These are phyloP conservation scores for Selaginella tamariscina DNA, from an alignment of 75 land plant species.

Conservation along the genomic window DNA sequence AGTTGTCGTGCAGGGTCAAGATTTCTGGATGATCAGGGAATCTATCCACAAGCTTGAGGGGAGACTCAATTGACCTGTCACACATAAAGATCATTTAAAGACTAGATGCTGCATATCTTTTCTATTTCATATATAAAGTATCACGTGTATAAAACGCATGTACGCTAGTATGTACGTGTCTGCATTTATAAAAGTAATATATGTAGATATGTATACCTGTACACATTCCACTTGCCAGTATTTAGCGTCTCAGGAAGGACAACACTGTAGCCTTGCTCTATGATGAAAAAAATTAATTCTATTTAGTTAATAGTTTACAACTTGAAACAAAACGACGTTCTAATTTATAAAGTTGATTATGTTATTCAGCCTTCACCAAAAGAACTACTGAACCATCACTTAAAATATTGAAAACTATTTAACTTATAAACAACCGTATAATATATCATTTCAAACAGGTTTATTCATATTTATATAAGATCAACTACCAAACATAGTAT, in stretches of 20 bases:
- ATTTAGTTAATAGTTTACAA: slow-evolving; percentile 11
- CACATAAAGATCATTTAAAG: neutral
- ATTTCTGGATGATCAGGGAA: slow-evolving; percentile 69
- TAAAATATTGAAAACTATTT: neutral
- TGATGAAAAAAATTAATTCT: neutral
- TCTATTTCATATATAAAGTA: no score
- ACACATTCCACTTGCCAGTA: slow-evolving; percentile 86
- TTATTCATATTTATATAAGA: neutral
- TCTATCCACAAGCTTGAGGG: slow-evolving; percentile 59
- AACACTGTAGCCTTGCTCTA: slow-evolving; percentile 82
- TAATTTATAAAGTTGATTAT: no score
- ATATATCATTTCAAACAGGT: slow-evolving; percentile 4
- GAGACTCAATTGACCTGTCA: slow-evolving; percentile 62
- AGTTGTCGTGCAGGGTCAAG: slow-evolving; percentile 85
- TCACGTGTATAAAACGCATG: no score
- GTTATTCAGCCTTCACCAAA: no score
- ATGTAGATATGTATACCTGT: slow-evolving; percentile 35
- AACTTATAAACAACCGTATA: neutral
- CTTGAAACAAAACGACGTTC: neutral
- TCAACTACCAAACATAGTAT: no score
- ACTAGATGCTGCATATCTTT: no score
- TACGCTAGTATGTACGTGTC: no score
- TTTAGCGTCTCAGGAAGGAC: slow-evolving; percentile 78
- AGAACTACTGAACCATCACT: slow-evolving; percentile 6
- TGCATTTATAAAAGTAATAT: neutral